Conservation (phyloP, 208 protist genomes). For the Angomonas deanei region DNA sequence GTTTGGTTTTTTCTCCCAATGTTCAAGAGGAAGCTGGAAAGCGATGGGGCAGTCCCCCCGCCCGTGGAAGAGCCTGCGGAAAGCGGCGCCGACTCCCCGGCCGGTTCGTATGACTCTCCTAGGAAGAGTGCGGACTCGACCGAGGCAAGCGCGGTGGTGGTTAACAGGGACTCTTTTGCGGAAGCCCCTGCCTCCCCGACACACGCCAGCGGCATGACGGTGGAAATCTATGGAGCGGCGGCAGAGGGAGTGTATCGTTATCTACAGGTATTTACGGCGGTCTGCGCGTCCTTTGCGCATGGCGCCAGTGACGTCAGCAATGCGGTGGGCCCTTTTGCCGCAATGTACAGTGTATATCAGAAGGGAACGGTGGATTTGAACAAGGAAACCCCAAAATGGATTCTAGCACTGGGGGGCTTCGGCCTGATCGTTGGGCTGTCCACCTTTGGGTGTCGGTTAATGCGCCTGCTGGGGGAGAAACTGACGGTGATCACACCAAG, state of each 20-base stretch:
- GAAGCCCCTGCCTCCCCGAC: background rate
- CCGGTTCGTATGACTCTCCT: too few species aligned
- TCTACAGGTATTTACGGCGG: slow-evolving; percentile 78
- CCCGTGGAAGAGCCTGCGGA: slow-evolving; percentile 17
- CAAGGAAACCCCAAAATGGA: slow-evolving; percentile 55
- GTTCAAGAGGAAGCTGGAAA: slow-evolving; percentile 30
- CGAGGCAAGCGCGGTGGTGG: background rate
- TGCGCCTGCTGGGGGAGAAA: slow-evolving; percentile 66
- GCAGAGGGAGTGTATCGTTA: slow-evolving; percentile 75
- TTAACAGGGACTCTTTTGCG: background rate
- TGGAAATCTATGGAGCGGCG: slow-evolving; percentile 42
- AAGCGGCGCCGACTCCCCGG: slow-evolving; percentile 8
- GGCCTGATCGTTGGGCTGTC: slow-evolving; percentile 66
- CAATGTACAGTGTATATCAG: slow-evolving; percentile 65
- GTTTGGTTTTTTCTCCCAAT: slow-evolving; percentile 49
- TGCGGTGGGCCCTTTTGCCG: slow-evolving; percentile 68
- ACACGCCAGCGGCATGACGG: slow-evolving; percentile 32
- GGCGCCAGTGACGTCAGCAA: slow-evolving; percentile 86
- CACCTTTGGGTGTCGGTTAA: slow-evolving; percentile 66
- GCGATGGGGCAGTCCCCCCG: slow-evolving; percentile 6
- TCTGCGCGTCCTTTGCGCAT: slow-evolving; percentile 80
- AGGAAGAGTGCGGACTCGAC: slow-evolving; percentile 9
- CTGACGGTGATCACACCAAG: slow-evolving; percentile 77
- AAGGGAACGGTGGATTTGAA: slow-evolving; percentile 25
- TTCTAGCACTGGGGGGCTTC: slow-evolving; percentile 58